Conservation (phyloP, 331 rosid species). For the Quercus lobata region DNA sequence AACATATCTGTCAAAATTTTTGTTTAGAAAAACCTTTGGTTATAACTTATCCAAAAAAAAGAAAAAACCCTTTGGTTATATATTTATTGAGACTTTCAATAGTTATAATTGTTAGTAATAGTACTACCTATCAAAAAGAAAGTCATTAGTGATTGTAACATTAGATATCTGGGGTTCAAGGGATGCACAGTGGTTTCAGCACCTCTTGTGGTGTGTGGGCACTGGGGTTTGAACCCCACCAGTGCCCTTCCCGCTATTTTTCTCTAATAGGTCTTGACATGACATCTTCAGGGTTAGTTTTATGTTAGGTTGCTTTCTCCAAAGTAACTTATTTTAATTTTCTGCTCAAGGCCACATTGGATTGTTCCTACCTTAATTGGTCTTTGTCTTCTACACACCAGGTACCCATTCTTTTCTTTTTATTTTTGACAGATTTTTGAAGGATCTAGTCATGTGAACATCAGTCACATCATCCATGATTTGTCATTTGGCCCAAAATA, state of each 20-base stretch:
- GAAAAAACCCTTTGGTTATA: too few species aligned
- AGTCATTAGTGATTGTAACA: too few species aligned
- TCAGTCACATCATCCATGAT: slow-evolving; percentile 82
- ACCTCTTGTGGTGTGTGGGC: too few species aligned
- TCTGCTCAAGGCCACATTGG: background rate
- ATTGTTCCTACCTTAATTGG: background rate
- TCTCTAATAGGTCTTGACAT: background rate
- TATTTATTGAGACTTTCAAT: too few species aligned
- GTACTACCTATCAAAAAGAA: too few species aligned
- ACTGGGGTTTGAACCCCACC: too few species aligned
- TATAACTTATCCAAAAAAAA: too few species aligned
- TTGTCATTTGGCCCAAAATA: slow-evolving; percentile 92
- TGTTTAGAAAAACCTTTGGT: too few species aligned
- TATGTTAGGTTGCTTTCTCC: background rate
- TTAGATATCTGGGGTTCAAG: too few species aligned
- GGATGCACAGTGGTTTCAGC: too few species aligned
- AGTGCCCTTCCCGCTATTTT: background rate
- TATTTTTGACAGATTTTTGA: slow-evolving; percentile 65
- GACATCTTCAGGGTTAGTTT: background rate
- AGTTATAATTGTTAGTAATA: too few species aligned
- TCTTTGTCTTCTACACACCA: slow-evolving; percentile 12
- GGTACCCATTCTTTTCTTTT: slow-evolving; percentile 16
- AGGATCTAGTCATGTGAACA: slow-evolving; percentile 72
- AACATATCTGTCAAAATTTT: background rate
- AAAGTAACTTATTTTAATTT: background rate